Evolutionary conservation across 805 yeast species (phyloP).

Genomic region (Tetrapisispora fleetii): DNA sequence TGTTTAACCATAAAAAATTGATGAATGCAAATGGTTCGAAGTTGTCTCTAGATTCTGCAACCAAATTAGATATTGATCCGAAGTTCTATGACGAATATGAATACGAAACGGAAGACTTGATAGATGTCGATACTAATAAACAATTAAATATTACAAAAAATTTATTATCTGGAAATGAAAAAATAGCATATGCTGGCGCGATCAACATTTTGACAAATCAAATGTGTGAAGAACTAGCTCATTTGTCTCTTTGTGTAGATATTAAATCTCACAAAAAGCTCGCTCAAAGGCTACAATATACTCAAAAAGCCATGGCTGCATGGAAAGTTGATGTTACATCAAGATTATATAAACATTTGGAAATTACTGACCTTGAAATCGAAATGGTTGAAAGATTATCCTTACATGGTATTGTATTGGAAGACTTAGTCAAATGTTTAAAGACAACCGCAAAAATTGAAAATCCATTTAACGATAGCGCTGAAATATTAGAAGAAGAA

Average conservation of each 20-base stretch:
- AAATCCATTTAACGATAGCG: conserved; percentile 36
- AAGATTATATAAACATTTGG: conserved; percentile 71
- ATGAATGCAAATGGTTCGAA: conserved; percentile 12
- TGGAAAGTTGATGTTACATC: conserved; percentile 74
- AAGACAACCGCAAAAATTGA: conserved; percentile 40
- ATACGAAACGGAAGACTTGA: conserved; percentile 27
- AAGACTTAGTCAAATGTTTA: conserved; percentile 60
- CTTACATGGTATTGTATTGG: conserved; percentile 68
- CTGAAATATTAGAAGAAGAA: neutral
- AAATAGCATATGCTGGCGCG: conserved; percentile 85
- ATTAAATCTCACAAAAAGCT: conserved; percentile 37
- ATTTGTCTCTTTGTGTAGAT: conserved; percentile 41
- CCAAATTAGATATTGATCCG: conserved; percentile 24
- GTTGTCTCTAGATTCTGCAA: conserved; percentile 6
- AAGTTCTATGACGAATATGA: conserved; percentile 33
- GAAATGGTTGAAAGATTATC: conserved; percentile 81
- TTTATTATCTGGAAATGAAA: conserved; percentile 73
- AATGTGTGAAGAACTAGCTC: conserved; percentile 73
- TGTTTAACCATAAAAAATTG: conserved; percentile 35
- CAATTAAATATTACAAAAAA: conserved; percentile 74
- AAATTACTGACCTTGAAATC: conserved; percentile 64
- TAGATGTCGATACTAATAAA: conserved; percentile 29
- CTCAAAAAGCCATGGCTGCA: conserved; percentile 70
- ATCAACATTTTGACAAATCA: conserved; percentile 66
- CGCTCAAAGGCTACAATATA: conserved; percentile 48